These are phyloP conservation scores for Prunus kanzakura DNA, from an alignment of 306 rosid genomes.

Conservation along the genomic window DNA sequence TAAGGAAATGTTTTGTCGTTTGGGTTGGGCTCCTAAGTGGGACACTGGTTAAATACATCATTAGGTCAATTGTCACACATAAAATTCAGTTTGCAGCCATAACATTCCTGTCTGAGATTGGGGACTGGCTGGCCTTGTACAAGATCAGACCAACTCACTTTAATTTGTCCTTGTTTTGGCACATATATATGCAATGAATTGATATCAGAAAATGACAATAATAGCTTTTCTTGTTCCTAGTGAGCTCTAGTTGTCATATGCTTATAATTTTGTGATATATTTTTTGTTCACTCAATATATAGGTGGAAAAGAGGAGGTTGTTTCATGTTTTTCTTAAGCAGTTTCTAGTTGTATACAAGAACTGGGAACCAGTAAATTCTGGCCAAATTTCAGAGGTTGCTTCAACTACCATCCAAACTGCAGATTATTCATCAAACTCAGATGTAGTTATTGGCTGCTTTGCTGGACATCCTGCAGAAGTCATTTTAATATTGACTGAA, in stretches of 20 bases:
- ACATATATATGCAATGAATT: neutral
- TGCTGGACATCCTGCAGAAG: conserved; percentile 91
- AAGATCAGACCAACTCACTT: too few species aligned
- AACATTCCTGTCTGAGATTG: too few species aligned
- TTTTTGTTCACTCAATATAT: conserved; percentile 19
- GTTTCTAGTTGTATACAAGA: conserved; percentile 71
- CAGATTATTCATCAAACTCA: conserved; percentile 43
- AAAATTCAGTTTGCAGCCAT: too few species aligned
- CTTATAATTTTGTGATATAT: neutral
- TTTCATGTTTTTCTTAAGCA: conserved; percentile 90
- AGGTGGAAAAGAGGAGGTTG: conserved; percentile 85
- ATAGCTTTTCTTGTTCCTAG: conserved; percentile 5
- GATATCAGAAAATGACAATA: neutral
- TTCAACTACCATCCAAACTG: conserved; percentile 33
- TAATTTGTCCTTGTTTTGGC: neutral
- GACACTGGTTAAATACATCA: too few species aligned
- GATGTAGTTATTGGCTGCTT: conserved; percentile 78
- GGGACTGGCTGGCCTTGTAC: too few species aligned
- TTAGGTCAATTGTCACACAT: too few species aligned
- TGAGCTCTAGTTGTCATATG: conserved; percentile 14
- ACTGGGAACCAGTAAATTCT: conserved; percentile 75
- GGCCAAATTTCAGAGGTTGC: conserved; percentile 58
- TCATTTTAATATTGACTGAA: conserved; percentile 64
- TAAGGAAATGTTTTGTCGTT: too few species aligned
- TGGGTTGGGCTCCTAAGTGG: too few species aligned